Evolutionary conservation across 208 protist species (phyloP), one percentile per base, ranked within the genome.

Genomic region (Trypanosoma platydactyli): DNA sequence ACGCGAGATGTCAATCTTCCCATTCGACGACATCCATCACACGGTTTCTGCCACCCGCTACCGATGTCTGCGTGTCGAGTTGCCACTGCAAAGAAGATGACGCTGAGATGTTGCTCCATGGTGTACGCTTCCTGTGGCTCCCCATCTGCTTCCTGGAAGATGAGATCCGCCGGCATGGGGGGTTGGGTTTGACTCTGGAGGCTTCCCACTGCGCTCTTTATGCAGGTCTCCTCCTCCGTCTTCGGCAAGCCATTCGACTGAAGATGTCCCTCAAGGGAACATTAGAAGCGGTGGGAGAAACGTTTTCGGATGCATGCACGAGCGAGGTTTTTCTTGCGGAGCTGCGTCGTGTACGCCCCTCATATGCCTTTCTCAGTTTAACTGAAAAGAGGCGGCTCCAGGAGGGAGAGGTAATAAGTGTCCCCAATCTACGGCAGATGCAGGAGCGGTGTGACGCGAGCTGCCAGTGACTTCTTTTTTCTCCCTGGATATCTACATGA

Each of bases 91-190:
- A 61, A 13, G 49, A 57, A 20, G 44, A 58, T 29, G 69, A 57
- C 29, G 62, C 61, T 24, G 55, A 64, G 49, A 30, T 53, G 1
- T 15, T 75, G 11, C 45, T 75, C 5, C 22, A 50, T 35, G 22
- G 53, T 55, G 55, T 75, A 27, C 61, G 69, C 11, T 75, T 75
- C 52, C 55, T 75, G 24, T 75, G 69, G 69, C 53, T 75, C 27
- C 69, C 69, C 6, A 25, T 54, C 20, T 35, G 41, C 29, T 75
- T 75, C 44, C 5, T 75, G 4, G 62, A 75, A 42, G 38, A 60
- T 40, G 69, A 75, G 41, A 35, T 68, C 11, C 38, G 24, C 11
- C 53, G 55, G 20, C 63, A 42, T 50, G 55, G 68, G 44, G 54
- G 25, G 12, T 24, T 53, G 15, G 42, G 55, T 38, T n/a, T 66